phyloP scores from a whole-genome alignment of 2,329 filamentous ascomycete genomes.

The Alternaria triticimaculans region DNA sequence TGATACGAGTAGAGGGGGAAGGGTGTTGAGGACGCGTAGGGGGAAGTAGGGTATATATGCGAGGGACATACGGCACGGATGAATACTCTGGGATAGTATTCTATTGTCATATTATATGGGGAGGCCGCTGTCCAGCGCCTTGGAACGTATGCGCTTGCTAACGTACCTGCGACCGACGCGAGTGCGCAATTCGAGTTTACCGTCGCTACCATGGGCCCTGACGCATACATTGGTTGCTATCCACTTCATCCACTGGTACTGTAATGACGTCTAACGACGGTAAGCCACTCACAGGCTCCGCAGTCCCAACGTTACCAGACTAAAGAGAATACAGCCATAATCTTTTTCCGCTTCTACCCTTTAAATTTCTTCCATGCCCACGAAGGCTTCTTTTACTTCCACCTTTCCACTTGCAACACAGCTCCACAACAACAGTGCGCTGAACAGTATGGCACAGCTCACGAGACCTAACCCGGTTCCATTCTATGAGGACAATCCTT shows the following conservation, averaged over 20 bases:
- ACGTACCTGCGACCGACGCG: too few species aligned
- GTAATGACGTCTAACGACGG: not conserved
- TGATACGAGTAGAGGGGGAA: not conserved
- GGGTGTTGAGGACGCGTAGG: not conserved
- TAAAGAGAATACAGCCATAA: not conserved
- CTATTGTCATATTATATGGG: not conserved
- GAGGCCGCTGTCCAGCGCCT: not conserved
- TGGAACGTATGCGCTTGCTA: not conserved
- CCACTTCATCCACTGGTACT: not conserved
- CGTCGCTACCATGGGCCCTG: too few species aligned
- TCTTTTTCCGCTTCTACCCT: too few species aligned
- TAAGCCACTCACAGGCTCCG: not conserved
- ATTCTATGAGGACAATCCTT: not conserved
- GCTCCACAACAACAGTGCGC: not conserved
- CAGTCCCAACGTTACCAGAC: not conserved
- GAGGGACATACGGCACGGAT: accelerated
- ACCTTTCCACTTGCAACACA: not conserved
- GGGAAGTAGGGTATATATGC: not conserved
- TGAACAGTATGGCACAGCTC: not conserved
- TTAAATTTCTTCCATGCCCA: too few species aligned
- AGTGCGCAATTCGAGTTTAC: too few species aligned
- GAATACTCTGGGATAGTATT: not conserved
- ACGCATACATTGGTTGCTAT: not conserved
- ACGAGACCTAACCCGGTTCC: not conserved
- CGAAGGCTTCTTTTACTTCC: not conserved